These are phyloP conservation scores for Infundibulicybe gibba DNA, from an alignment of 768 basidiomycete genomes.

Conservation along the genomic window DNA sequence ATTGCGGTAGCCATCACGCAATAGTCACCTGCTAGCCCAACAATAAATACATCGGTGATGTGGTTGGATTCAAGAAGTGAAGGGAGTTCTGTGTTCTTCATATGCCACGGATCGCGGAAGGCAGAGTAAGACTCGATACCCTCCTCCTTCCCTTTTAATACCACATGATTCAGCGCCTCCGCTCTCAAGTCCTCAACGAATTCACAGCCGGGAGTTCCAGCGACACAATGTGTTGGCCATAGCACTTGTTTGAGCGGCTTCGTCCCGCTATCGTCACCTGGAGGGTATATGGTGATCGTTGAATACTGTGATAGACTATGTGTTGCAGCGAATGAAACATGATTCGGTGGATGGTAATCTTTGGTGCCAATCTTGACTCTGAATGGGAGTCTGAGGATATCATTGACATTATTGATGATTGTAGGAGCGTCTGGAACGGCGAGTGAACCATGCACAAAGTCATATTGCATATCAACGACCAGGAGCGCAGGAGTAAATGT, in stretches of 20 bases:
- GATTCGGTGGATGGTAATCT: constrained; percentile 56
- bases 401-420: constrained; percentile 54
- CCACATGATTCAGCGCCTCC: constrained; percentile 34
- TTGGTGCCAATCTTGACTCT: constrained; percentile 47
- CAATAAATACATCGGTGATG: constrained; percentile 58
- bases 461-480: constrained; percentile 80
- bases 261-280: constrained; percentile 27
- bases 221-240: constrained; percentile 84
- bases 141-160: constrained; percentile 52
- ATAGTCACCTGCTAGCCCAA: constrained; percentile 75
- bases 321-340: constrained; percentile 69
- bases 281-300: constrained; percentile 38
- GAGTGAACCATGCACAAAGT: constrained; percentile 75
- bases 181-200: constrained; percentile 52
- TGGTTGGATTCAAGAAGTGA: constrained; percentile 31
- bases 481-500: constrained; percentile 52
- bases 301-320: constrained; percentile 31
- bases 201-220: constrained; percentile 52
- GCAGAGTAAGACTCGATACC: constrained; percentile 81
- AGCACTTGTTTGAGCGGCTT: constrained; percentile 48
- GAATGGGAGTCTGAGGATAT: constrained; percentile 57
- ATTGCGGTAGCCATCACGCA: constrained; percentile 64
- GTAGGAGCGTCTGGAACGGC: constrained; percentile 60
- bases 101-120: constrained; percentile 58
- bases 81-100: constrained; percentile 44